Evolutionary conservation across 1,139 yeast species (phyloP).

Genomic region (Zygotorulaspora mrakii): DNA sequence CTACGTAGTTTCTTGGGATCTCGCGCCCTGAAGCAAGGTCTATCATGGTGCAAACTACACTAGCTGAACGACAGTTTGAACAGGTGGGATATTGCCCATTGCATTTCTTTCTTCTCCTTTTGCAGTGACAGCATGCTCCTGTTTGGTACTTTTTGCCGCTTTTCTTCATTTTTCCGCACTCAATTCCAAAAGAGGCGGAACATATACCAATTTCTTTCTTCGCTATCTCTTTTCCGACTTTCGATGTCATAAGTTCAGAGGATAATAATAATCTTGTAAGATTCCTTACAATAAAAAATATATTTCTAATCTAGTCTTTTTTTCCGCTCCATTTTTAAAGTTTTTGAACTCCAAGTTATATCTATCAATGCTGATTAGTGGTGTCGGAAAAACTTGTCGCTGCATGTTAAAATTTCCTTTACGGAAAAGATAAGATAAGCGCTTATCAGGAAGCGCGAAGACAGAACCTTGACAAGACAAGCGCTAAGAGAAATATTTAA

Average conservation of each 20-base stretch:
- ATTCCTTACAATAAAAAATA: too few relatives aligned
- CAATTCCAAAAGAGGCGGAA: neutral
- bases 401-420: conserved; percentile 1
- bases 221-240: neutral
- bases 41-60: conserved; percentile 46
- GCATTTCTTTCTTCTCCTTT: conserved; percentile 46
- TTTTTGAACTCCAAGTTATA: too few relatives aligned
- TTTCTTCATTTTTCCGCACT: conserved; percentile 3
- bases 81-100: conserved; percentile 52
- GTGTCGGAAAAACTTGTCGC: conserved; percentile 1
- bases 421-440: conserved; percentile 4
- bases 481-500: too few relatives aligned
- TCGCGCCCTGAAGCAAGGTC: conserved; percentile 52
- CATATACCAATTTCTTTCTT: neutral
- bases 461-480: neutral
- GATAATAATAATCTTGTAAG: too few relatives aligned
- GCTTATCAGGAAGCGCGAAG: too few relatives aligned
- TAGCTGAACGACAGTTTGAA: conserved; percentile 43
- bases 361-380: too few relatives aligned
- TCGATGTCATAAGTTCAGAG: neutral
- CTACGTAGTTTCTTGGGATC: conserved; percentile 48
- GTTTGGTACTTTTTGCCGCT: conserved; percentile 26
- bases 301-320: too few relatives aligned
- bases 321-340: too few relatives aligned
- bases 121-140: conserved; percentile 35